Evolutionary conservation across 140 eudicot genomes (phyloP), one percentile per base, ranked within the genome.

Genomic region (Artemisia princeps): DNA sequence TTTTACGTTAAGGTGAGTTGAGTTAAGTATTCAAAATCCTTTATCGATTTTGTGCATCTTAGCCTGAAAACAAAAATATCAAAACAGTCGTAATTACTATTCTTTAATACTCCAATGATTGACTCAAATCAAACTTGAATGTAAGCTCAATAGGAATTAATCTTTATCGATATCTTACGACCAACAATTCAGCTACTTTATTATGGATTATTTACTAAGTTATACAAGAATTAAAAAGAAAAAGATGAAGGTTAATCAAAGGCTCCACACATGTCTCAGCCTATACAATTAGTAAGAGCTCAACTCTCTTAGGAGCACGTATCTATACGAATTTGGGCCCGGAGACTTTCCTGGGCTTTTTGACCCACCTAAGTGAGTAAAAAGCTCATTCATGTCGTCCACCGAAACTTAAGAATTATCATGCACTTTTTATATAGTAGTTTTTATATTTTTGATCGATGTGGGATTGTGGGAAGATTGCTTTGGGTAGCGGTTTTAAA

Each of bases 301-400:
- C 10, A 17, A 1, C 28, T 17, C 28, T 7, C 0, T 17, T 17
- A 17, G 19, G 28, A 55, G 60, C 6, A 1, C 28, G 60, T 55
- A 55, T 55, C 60, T 55, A 13, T 17, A 16, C 60, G n/a, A 0
- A n/a, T 4, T n/a, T 17, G 12, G 45, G 64, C 64, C 64, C 64
- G 64, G 64, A 19, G 64, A 59, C 46, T 23, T 59, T 59, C 17
- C 40, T 58, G 64, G 64, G 7, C 19, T 22, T 24, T 58, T 58
- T 11, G 23, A 23, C 40, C 45, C 37, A 19, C 0, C 2, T 11
- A 23, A 10, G 26, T 59, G 8, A 14, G 3, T 10, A 12, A 11
- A 0, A 10, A 59, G 64, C 65, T 20, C 65, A 60, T 22, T 60
- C 46, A 59, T 16, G 45, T 3, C 11, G 46, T 59, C 64, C 28